phyloP scores from a whole-genome alignment of 1,139 yeast genomes.

The Pichia terricola region DNA sequence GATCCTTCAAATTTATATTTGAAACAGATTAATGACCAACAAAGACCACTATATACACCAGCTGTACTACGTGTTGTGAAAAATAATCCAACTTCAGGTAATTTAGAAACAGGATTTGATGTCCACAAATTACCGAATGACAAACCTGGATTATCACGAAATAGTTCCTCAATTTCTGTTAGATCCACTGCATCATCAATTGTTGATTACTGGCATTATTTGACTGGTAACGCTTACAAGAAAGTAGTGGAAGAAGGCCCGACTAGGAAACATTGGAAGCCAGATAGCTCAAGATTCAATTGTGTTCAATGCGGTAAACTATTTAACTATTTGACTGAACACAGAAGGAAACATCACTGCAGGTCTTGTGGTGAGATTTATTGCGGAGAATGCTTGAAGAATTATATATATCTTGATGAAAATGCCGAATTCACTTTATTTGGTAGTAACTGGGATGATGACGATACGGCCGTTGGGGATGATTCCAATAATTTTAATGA shows the following conservation, averaged over 20 bases:
- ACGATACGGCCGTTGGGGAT: not conserved
- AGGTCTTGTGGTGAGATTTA: constrained; percentile 89
- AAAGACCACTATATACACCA: constrained; percentile 81
- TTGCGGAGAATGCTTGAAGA: constrained; percentile 60
- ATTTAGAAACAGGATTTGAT: constrained; percentile 7
- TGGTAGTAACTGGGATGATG: constrained; percentile 16
- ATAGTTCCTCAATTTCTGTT: constrained; percentile 18
- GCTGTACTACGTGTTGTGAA: constrained; percentile 57
- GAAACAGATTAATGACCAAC: constrained; percentile 58
- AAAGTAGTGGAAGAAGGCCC: constrained; percentile 31
- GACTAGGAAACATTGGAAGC: constrained; percentile 67
- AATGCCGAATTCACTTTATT: constrained; percentile 70
- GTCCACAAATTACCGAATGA: constrained; percentile 5
- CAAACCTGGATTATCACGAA: constrained; percentile 15
- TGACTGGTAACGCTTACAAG: constrained; percentile 11
- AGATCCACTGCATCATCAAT: constrained; percentile 19
- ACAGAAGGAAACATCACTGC: constrained; percentile 76
- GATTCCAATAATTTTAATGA: not conserved
- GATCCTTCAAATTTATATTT: constrained; percentile 22
- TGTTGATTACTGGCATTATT: constrained; percentile 20
- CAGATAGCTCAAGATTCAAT: constrained; percentile 51
- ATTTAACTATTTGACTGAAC: constrained; percentile 57
- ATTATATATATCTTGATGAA: constrained; percentile 50
- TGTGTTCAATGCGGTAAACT: constrained; percentile 65
- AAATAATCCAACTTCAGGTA: constrained; percentile 3